phyloP scores from a whole-genome alignment of 1,284 basidiomycete genomes.

The Leccinum insigne region DNA sequence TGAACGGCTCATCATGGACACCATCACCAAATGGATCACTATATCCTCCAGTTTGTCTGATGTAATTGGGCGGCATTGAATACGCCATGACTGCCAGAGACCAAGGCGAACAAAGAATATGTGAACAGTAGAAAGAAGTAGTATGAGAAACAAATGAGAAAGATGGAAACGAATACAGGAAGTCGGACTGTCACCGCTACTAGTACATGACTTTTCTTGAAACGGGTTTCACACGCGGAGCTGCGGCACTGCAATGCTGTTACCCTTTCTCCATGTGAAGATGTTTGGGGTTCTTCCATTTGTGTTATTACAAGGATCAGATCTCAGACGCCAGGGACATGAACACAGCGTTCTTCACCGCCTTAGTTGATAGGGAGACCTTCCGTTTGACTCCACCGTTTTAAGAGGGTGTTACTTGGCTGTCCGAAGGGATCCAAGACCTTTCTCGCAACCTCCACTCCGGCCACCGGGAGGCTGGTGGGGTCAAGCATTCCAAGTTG shows the following conservation, averaged over 20 bases:
- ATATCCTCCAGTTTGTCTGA: constrained; percentile 9
- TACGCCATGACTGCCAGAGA: constrained; percentile 29
- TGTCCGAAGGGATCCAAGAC: constrained; percentile 44
- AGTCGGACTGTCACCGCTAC: neutral
- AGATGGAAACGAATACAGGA: neutral
- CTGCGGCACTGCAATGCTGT: neutral
- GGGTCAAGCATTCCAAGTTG: constrained; percentile 41
- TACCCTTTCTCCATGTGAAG: neutral
- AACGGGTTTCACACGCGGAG: constrained; percentile 24
- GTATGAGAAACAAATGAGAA: neutral
- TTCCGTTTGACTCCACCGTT: constrained; percentile 42
- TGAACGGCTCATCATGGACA: constrained; percentile 24
- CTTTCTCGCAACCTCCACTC: constrained; percentile 41
- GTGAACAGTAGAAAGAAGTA: constrained; percentile 1
- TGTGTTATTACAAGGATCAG: neutral
- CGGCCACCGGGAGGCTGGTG: constrained; percentile 37
- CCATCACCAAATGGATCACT: constrained; percentile 31
- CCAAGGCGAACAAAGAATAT: constrained; percentile 10
- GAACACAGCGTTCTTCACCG: neutral
- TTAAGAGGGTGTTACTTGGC: constrained; percentile 41
- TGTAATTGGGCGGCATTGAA: constrained; percentile 11
- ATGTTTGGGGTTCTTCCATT: neutral
- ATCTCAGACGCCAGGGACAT: neutral
- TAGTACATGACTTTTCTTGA: neutral
- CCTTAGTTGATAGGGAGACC: constrained; percentile 31